phyloP scores from a whole-genome alignment of 306 rosid genomes.

The Cyclanthera cordifolia region DNA sequence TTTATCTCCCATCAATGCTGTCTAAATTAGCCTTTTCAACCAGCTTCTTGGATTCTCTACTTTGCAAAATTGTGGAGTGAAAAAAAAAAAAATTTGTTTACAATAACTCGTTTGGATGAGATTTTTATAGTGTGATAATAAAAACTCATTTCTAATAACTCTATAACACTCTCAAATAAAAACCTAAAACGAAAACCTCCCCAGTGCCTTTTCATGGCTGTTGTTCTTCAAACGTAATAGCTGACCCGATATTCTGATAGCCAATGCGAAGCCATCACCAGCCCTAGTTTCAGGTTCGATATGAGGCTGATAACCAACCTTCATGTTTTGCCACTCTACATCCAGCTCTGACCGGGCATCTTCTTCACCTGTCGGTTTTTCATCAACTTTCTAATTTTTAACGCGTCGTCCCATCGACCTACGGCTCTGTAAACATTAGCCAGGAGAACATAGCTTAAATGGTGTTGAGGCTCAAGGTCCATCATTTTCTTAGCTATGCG shows the following conservation, averaged over 20 bases:
- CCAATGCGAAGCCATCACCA: slow-evolving; percentile 3
- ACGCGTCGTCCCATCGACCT: slow-evolving; percentile 77
- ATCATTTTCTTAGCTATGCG: slow-evolving; percentile 77
- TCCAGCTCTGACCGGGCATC: slow-evolving; percentile 73
- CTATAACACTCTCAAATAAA: too few relatives aligned
- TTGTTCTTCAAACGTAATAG: background rate
- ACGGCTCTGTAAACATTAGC: slow-evolving; percentile 58
- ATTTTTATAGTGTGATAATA: too few relatives aligned
- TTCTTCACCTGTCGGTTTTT: slow-evolving; percentile 67
- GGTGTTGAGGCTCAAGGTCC: slow-evolving; percentile 48
- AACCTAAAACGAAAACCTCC: too few relatives aligned
- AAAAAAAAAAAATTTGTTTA: too few relatives aligned
- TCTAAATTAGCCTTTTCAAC: background rate
- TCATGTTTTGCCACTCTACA: slow-evolving; percentile 29
- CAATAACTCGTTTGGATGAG: too few relatives aligned
- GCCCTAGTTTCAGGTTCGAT: background rate
- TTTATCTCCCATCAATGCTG: background rate
- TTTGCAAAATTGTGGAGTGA: too few relatives aligned
- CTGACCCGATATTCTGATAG: background rate
- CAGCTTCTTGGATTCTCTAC: background rate
- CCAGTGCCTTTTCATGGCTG: background rate
- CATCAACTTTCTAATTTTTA: slow-evolving; percentile 58
- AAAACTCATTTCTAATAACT: too few relatives aligned
- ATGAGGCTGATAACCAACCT: slow-evolving; percentile 23
- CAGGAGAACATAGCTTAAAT: slow-evolving; percentile 69